A percentile compares a stretch with the other conserved stretches of the same genome.
Conservation (phyloP, 1,139 yeast genomes). For the Ashbya aceris region DNA sequence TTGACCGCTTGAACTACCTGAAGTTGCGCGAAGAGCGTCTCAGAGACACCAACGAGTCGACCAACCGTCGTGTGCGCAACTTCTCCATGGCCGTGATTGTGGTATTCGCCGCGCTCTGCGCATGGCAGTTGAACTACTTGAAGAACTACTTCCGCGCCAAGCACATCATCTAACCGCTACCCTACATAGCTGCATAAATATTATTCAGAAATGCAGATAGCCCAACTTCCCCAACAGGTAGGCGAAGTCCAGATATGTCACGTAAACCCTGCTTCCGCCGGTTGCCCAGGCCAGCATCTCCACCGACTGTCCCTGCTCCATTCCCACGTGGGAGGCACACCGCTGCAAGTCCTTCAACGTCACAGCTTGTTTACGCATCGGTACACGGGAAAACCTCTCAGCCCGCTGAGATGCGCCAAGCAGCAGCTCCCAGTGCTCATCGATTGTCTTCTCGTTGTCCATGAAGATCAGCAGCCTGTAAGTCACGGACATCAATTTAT, state of each 20-base stretch:
- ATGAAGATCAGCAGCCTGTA: conserved; percentile 34
- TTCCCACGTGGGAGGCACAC: conserved; percentile 28
- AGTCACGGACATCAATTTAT: conserved; percentile 33
- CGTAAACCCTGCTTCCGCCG: conserved; percentile 29
- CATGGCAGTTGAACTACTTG: conserved; percentile 86
- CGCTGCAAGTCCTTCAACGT: conserved; percentile 32
- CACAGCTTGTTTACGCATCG: conserved; percentile 19
- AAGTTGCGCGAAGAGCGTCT: conserved; percentile 80
- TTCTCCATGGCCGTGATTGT: conserved; percentile 64
- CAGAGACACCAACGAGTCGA: conserved; percentile 94
- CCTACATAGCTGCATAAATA: neutral
- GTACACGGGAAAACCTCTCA: conserved; percentile 14
- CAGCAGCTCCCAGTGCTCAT: conserved; percentile 35
- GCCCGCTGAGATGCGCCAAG: conserved; percentile 23
- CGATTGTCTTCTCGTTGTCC: conserved; percentile 30
- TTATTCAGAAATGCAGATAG: conserved; percentile 16
- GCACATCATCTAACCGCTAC: conserved; percentile 58
- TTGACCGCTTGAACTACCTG: conserved; percentile 69
- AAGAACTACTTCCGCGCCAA: conserved; percentile 90
- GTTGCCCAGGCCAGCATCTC: conserved; percentile 40
- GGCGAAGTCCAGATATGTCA: conserved; percentile 37
- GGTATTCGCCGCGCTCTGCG: conserved; percentile 69
- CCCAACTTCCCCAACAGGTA: conserved; percentile 39
- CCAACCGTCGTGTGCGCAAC: conserved; percentile 67
- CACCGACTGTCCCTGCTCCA: conserved; percentile 28